phyloP scores from a whole-genome alignment of 306 rosid species.

The Carpinus viminea region DNA sequence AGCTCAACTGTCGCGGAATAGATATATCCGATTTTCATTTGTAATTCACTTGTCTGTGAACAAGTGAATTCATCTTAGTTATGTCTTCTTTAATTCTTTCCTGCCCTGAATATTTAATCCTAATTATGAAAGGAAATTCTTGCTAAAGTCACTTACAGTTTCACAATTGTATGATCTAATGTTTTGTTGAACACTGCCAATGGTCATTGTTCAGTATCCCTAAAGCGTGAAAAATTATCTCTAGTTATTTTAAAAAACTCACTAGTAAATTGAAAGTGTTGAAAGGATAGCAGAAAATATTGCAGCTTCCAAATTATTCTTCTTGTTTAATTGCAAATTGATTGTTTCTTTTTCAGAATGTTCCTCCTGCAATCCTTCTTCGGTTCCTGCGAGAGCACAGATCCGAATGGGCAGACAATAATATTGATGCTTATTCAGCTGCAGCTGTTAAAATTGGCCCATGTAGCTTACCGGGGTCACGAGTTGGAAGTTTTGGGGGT shows the following conservation, averaged over 20 bases:
- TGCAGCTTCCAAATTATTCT: conserved; percentile 2
- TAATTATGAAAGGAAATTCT: not conserved
- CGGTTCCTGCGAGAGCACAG: conserved; percentile 94
- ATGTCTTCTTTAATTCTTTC: not conserved
- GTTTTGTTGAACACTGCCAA: not conserved
- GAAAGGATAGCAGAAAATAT: not conserved
- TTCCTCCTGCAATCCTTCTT: conserved; percentile 92
- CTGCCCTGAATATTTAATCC: not conserved
- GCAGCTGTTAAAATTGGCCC: conserved; percentile 97
- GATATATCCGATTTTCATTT: not conserved
- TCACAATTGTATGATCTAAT: not conserved
- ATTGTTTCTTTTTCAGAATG: conserved; percentile 58
- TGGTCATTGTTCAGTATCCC: not conserved
- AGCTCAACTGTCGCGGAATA: not conserved
- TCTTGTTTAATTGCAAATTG: conserved; percentile 22
- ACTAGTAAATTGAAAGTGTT: not conserved
- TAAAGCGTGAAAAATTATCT: not conserved
- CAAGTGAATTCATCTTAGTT: not conserved
- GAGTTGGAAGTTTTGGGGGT: conserved; percentile 86
- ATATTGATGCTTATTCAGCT: conserved; percentile 94
- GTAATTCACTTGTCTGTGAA: not conserved
- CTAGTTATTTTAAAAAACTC: not conserved
- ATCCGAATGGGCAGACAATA: conserved; percentile 98
- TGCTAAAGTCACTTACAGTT: not conserved
- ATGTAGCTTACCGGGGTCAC: conserved; percentile 85